phyloP scores from a whole-genome alignment of 345 rosid species.

The Crucihimalaya himalaica region DNA sequence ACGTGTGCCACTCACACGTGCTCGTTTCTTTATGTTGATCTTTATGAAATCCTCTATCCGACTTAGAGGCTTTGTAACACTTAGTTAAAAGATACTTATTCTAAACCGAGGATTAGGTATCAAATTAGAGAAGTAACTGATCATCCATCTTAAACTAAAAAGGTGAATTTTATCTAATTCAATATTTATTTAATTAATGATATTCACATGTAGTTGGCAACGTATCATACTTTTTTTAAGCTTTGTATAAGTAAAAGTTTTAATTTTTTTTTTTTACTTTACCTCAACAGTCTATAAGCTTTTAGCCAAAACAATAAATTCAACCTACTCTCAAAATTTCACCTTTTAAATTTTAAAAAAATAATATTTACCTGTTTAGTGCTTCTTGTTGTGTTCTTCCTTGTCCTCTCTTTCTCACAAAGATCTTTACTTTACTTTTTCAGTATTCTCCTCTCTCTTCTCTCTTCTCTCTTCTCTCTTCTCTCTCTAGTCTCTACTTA shows the following conservation, averaged over 20 bases:
- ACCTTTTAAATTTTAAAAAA: not conserved
- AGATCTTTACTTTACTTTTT: slow-evolving; percentile 28
- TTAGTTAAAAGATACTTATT: no score
- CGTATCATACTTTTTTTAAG: no score
- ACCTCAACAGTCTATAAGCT: not conserved
- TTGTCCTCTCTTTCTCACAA: slow-evolving; percentile 28
- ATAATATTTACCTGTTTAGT: slow-evolving; percentile 6
- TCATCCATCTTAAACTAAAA: no score
- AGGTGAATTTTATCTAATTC: not conserved
- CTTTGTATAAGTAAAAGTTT: no score
- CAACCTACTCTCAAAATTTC: slow-evolving; percentile 25
- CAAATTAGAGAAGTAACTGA: no score
- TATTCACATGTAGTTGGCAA: no score
- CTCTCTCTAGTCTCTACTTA: slow-evolving; percentile 10
- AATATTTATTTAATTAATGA: not conserved
- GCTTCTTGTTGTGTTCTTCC: slow-evolving; percentile 37
- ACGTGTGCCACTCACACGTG: no score
- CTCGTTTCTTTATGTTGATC: no score
- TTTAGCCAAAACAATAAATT: slow-evolving; percentile 25
- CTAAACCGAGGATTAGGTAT: no score
- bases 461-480: not conserved
- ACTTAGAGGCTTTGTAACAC: no score
- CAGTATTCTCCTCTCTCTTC: slow-evolving; percentile 11
- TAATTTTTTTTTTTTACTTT: not conserved
- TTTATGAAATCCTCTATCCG: no score